A percentile compares a stretch with the other conserved stretches of the same genome.
Evolutionary conservation across 768 basidiomycete genomes (phyloP).

Genomic region (Leucocoprinus leucothites): DNA sequence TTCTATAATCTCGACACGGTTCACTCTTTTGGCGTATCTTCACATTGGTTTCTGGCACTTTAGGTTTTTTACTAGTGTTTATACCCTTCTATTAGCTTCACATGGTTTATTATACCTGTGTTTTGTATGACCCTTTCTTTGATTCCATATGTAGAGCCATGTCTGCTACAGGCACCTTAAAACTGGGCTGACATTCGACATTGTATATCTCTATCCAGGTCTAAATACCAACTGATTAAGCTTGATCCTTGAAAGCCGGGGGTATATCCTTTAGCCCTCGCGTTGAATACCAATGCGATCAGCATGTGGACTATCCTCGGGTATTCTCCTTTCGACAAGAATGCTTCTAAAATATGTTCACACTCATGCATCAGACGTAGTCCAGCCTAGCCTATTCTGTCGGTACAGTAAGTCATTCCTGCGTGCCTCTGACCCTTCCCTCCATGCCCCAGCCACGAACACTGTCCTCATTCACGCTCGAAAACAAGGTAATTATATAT

Average conservation of each 20-base stretch:
- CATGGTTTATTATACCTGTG: conserved; percentile 27
- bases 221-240: neutral
- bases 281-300: too few species aligned
- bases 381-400: neutral
- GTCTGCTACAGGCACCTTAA: conserved; percentile 15
- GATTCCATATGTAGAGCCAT: conserved; percentile 16
- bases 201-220: conserved; percentile 1
- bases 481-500: conserved; percentile 58
- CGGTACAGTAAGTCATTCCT: neutral
- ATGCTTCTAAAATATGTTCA: too few species aligned
- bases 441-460: conserved; percentile 38
- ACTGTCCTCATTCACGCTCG: conserved; percentile 76
- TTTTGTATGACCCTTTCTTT: conserved; percentile 18
- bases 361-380: neutral
- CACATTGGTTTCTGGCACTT: conserved; percentile 18
- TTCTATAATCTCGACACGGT: conserved; percentile 31
- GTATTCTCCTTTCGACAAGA: too few species aligned
- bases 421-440: neutral
- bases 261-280: too few species aligned
- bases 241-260: too few species aligned
- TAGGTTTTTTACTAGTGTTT: conserved; percentile 36
- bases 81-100: conserved; percentile 37
- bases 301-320: too few species aligned
- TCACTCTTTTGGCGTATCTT: conserved; percentile 32
- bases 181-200: conserved; percentile 4